Evolutionary conservation across 2,329 filamentous ascomycete species (phyloP).

Genomic region (Rhynchosporium secalis): DNA sequence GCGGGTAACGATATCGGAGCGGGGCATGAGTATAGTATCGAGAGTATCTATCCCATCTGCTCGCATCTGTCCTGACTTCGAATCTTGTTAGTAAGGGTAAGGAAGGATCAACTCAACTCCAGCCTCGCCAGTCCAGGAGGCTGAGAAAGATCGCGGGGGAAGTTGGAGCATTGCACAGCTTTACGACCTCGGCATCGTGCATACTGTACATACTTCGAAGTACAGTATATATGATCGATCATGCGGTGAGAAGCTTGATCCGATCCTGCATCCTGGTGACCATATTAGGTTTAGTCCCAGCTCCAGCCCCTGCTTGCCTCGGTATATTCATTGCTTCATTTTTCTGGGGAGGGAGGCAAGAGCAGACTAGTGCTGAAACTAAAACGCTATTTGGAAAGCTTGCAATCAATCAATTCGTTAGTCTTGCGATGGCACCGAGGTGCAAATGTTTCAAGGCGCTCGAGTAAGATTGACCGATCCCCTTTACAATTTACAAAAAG

Average conservation of each 20-base stretch:
- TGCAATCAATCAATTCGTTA: background rate
- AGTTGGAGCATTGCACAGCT: too few species aligned
- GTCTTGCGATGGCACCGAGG: conserved; percentile 9
- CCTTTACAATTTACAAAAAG: background rate
- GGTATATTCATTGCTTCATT: background rate
- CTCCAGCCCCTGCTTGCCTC: background rate
- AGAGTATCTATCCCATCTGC: background rate
- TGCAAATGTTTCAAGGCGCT: background rate
- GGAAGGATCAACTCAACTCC: too few species aligned
- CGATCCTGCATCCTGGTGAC: background rate
- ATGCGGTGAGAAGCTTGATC: conserved; percentile 1
- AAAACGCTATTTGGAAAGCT: background rate
- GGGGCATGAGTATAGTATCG: background rate
- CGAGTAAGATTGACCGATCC: background rate
- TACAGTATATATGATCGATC: too few species aligned
- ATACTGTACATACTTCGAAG: too few species aligned
- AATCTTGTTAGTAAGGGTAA: background rate
- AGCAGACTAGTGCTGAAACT: background rate
- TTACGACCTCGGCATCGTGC: conserved; percentile 1
- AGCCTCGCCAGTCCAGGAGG: too few species aligned
- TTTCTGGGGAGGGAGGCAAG: background rate
- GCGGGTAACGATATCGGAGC: background rate
- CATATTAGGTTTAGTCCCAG: background rate
- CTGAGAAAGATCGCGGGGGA: too few species aligned
- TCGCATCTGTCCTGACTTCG: background rate